A percentile compares a stretch with the other conserved stretches of the same genome.
phyloP scores from a whole-genome alignment of 257 asterid genomes.

The Penstemon newberryi region DNA sequence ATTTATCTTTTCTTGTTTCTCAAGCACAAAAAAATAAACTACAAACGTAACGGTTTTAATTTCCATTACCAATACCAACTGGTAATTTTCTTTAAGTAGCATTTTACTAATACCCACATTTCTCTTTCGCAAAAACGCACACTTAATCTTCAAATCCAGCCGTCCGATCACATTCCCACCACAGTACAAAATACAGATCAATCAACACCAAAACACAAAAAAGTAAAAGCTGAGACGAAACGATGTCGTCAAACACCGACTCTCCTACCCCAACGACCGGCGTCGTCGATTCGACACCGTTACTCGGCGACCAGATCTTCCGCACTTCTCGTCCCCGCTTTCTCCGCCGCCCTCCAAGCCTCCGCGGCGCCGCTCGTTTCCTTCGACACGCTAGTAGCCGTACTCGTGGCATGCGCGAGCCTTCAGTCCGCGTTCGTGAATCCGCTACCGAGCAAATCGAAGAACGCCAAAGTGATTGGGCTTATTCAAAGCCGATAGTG shows the following conservation, averaged over 20 bases:
- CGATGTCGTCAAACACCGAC: constrained; percentile 36
- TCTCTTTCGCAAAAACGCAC: no score
- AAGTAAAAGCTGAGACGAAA: not conserved
- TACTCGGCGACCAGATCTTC: constrained; percentile 55
- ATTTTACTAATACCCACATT: no score
- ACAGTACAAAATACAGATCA: no score
- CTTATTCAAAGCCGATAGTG: constrained; percentile 86
- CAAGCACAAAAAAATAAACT: no score
- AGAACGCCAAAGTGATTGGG: constrained; percentile 92
- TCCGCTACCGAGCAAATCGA: constrained; percentile 66
- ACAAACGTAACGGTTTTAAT: no score
- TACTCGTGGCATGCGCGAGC: constrained; percentile 56
- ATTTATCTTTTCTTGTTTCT: no score
- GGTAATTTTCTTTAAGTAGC: no score
- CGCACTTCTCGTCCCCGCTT: constrained; percentile 45
- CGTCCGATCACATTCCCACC: no score
- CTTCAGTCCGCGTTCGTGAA: constrained; percentile 55
- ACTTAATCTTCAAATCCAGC: no score
- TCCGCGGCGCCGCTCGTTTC: constrained; percentile 54
- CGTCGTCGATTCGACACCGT: constrained; percentile 55
- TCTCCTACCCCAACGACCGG: constrained; percentile 22
- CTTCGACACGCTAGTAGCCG: constrained; percentile 55
- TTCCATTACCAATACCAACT: no score
- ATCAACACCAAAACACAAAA: no score
- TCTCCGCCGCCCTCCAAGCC: constrained; percentile 59